Conservation (phyloP, 148 eudicot genomes). For the Spergularia marina region DNA sequence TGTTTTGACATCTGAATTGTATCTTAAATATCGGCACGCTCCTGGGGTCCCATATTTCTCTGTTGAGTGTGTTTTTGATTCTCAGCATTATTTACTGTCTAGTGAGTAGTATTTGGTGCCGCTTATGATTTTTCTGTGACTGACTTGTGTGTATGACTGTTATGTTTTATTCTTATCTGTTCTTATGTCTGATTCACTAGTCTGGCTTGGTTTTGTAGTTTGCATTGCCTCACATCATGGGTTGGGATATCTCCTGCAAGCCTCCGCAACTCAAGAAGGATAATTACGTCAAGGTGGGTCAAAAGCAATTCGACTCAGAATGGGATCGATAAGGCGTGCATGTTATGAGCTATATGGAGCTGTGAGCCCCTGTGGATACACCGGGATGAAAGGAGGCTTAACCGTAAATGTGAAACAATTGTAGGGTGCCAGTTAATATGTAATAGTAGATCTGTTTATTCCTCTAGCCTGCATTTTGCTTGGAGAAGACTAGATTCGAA, state of each 20-base stretch:
- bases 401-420: background rate
- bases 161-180: background rate
- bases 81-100: background rate
- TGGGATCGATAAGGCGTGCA: slow-evolving; percentile 28
- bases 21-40: background rate
- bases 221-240: slow-evolving; percentile 37
- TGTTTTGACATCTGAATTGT: background rate
- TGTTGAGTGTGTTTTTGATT: background rate
- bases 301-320: slow-evolving; percentile 16
- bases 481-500: background rate
- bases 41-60: background rate
- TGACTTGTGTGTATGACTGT: background rate
- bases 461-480: background rate
- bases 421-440: slow-evolving; percentile 13
- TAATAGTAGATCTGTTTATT: slow-evolving; percentile 1
- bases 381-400: background rate
- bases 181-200: background rate
- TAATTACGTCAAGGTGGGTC: slow-evolving; percentile 10
- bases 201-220: slow-evolving; percentile 29
- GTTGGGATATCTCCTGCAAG: slow-evolving; percentile 33
- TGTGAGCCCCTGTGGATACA: background rate
- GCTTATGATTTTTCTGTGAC: background rate
- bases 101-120: background rate
- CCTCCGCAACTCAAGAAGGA: slow-evolving; percentile 1
- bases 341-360: background rate